Percentiles rank a stretch among this genome's conserved stretches.
Conservation (phyloP, 768 basidiomycete species). For the Lentinula sp. region DNA sequence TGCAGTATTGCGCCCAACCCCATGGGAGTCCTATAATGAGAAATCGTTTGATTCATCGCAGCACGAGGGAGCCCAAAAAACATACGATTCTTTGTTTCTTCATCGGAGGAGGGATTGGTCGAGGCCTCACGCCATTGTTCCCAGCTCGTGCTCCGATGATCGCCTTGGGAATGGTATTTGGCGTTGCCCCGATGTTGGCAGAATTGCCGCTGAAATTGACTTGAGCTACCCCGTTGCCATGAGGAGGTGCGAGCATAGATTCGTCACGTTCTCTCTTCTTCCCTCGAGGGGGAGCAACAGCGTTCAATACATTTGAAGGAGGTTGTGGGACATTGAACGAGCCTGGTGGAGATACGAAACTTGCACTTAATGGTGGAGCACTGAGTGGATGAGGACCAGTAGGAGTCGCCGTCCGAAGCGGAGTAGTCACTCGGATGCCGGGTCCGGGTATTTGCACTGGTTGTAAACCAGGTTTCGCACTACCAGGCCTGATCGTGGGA, state of each 20-base stretch:
- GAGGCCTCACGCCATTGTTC: slow-evolving; percentile 48
- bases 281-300: slow-evolving; percentile 16
- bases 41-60: slow-evolving; percentile 1
- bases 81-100: slow-evolving; percentile 76
- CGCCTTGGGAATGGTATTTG: slow-evolving; percentile 19
- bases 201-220: neutral
- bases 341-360: slow-evolving; percentile 4
- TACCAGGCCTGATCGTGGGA: slow-evolving; percentile 10
- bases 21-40: slow-evolving; percentile 48
- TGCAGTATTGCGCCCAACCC: slow-evolving; percentile 49
- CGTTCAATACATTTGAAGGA: slow-evolving; percentile 7
- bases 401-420: slow-evolving; percentile 10
- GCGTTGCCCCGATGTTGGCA: neutral
- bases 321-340: slow-evolving; percentile 11
- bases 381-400: slow-evolving; percentile 13
- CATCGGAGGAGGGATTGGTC: slow-evolving; percentile 36
- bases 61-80: slow-evolving; percentile 12
- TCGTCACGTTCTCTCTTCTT: slow-evolving; percentile 11
- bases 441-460: slow-evolving; percentile 17
- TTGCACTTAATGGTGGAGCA: slow-evolving; percentile 13
- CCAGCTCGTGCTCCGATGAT: slow-evolving; percentile 54
- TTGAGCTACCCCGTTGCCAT: neutral
- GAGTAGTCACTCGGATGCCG: slow-evolving; percentile 12
- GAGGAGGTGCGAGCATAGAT: neutral
- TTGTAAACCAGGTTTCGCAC: slow-evolving; percentile 13